These are phyloP conservation scores for Monosporascus sp. DNA, from an alignment of 2,329 filamentous ascomycete species.

Conservation along the genomic window DNA sequence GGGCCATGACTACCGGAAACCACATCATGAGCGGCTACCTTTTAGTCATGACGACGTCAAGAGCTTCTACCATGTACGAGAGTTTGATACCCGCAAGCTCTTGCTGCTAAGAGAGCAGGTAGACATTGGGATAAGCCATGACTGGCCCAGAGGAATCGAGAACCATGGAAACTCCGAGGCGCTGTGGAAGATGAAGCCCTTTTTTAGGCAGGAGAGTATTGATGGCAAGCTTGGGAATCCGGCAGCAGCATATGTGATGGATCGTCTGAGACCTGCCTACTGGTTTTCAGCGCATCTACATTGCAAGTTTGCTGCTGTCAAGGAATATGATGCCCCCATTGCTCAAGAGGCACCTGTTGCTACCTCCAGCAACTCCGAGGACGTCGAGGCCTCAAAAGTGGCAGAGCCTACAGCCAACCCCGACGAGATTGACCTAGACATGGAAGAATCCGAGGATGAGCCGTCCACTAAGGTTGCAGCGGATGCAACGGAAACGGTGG, in stretches of 20 bases:
- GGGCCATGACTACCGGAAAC: constrained; percentile 75
- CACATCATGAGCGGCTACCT: constrained; percentile 80
- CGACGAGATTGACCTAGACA: constrained; percentile 17
- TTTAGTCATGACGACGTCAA: constrained; percentile 73
- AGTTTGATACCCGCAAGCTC: constrained; percentile 86
- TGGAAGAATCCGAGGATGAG: constrained; percentile 3
- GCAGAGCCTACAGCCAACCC: constrained; percentile 36
- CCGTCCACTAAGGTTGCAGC: constrained; percentile 5
- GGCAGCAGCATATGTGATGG: constrained; percentile 75
- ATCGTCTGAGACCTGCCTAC: constrained; percentile 72
- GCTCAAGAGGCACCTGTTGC: constrained; percentile 16
- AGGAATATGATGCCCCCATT: constrained; percentile 38
- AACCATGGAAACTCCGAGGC: constrained; percentile 63
- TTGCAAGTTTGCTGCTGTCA: constrained; percentile 73
- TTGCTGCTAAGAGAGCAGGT: constrained; percentile 80
- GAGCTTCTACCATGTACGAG: constrained; percentile 83
- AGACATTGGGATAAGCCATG: constrained; percentile 87
- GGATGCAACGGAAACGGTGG: constrained; percentile 8
- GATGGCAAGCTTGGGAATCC: constrained; percentile 72
- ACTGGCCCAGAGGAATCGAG: constrained; percentile 88
- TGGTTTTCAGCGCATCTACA: constrained; percentile 97
- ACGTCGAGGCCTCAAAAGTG: neutral
- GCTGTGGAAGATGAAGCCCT: constrained; percentile 68
- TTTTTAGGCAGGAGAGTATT: constrained; percentile 70
- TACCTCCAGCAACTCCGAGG: constrained; percentile 1